Conservation (phyloP, 148 eudicot genomes). For the Silene latifolia region DNA sequence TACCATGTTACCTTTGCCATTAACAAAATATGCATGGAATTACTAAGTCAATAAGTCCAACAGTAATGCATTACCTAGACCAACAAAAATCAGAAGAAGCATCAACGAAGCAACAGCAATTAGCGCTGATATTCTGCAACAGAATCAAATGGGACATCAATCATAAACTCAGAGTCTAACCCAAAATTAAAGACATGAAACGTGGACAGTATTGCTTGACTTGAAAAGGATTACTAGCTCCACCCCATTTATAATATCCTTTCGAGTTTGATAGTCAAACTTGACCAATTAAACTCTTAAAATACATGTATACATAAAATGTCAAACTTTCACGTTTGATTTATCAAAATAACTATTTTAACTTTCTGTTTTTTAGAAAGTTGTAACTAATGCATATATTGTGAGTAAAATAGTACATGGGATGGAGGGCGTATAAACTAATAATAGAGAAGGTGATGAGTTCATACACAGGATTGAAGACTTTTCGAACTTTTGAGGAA, state of each 20-base stretch:
- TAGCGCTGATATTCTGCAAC: slow-evolving; percentile 60
- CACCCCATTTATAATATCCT: background rate
- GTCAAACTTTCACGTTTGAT: background rate
- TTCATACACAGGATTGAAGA: slow-evolving; percentile 70
- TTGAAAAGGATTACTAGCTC: background rate
- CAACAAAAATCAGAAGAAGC: slow-evolving; percentile 71
- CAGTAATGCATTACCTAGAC: slow-evolving; percentile 56
- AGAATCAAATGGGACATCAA: background rate
- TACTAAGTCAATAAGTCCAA: background rate
- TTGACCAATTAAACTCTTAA: background rate
- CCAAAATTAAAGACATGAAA: background rate
- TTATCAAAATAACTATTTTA: background rate
- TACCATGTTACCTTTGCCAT: background rate
- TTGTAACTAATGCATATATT: background rate
- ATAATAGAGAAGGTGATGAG: slow-evolving; percentile 2
- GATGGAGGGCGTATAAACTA: background rate
- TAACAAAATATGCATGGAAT: background rate
- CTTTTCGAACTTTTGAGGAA: slow-evolving; percentile 57
- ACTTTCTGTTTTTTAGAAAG: background rate
- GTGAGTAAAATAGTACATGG: background rate
- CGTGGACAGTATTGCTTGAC: background rate
- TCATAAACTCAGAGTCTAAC: background rate
- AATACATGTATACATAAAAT: background rate
- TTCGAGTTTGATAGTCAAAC: too few relatives aligned
- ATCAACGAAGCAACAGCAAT: slow-evolving; percentile 67